Base-by-base conservation (phyloP, 495 filamentous ascomycete species). In the Podospora comata region DNA sequence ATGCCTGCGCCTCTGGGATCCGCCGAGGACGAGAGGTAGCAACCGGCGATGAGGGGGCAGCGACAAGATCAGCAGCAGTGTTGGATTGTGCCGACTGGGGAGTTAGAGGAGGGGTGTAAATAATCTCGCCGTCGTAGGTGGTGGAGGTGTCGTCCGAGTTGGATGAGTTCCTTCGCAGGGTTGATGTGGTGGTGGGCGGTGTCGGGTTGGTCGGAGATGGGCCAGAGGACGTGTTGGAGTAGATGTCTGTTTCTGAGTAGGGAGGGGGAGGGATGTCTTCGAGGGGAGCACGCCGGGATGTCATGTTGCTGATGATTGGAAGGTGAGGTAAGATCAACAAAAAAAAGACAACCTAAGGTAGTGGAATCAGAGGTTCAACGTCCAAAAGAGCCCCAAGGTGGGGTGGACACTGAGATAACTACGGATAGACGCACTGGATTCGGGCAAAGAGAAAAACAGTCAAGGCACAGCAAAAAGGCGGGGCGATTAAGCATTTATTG, bases 241-340 rank as follows among this genome's bases (percentile, higher is more conserved):
- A 80, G 57, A 82, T 73, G 70, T 85, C 83, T n/a, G 79, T 84
- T 68, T 84, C 81, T 55, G 73, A 73, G 71, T 85, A 86, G 5
- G 84, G 84, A 2, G 84, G 83, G 2, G 83, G 84, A 39, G 84
- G 77, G 55, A 73, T 60, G 67, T 82, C 77, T 63, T 63, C 61
- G 34, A 63, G 27, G 32, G 11, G 28, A 5, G 13, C 13, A 20
- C 61, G 61, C 26, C n/a, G 68, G 62, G 71, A 65, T 11, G 72
- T 18, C 74, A 76, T 78, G 59, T 4, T 70, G 67, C n/a, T 7
- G 23, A 58, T 58, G 23, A 58, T 58, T 32, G 30, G 23, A 23
- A 23, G 23, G 0, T 23, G 23, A 23, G 23, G 23, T 23, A 23
- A 23, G 23, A 23, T 23, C 23, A 23, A 23, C 20, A 23, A 23